Evolutionary conservation across 2,329 filamentous ascomycete genomes (phyloP).

Genomic region (Fusarium algeriense): DNA sequence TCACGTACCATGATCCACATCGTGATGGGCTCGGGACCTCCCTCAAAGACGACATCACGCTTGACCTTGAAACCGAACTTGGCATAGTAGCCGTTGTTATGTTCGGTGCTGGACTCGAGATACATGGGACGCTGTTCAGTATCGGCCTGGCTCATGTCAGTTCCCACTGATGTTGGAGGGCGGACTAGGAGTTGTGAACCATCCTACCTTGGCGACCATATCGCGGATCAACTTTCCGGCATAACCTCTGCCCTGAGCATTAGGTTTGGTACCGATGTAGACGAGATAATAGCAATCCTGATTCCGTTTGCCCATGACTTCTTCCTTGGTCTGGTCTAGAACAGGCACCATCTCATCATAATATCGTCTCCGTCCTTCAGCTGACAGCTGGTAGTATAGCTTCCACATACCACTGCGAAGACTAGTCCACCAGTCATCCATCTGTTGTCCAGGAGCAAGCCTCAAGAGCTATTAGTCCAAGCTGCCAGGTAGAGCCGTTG

Average conservation of each 20-base stretch:
- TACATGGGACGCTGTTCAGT: constrained; percentile 76
- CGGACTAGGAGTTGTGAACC: neutral
- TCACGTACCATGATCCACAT: constrained; percentile 88
- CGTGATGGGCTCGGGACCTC: constrained; percentile 69
- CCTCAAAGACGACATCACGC: constrained; percentile 72
- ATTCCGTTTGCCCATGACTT: constrained; percentile 75
- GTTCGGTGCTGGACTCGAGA: constrained; percentile 79
- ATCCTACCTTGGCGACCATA: constrained; percentile 71
- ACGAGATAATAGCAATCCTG: constrained; percentile 83
- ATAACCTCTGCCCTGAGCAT: constrained; percentile 78
- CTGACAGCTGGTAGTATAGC: constrained; percentile 78
- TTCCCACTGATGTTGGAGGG: neutral
- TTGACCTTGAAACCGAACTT: constrained; percentile 79
- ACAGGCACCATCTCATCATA: constrained; percentile 82
- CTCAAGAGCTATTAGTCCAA: constrained; percentile 55
- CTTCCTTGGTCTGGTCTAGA: constrained; percentile 77
- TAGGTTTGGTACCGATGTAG: constrained; percentile 82
- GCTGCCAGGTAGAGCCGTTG: neutral
- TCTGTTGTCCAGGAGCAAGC: constrained; percentile 80
- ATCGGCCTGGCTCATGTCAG: constrained; percentile 69
- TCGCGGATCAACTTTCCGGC: constrained; percentile 77
- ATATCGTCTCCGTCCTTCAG: constrained; percentile 79
- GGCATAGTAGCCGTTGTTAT: constrained; percentile 78
- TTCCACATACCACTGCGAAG: constrained; percentile 83
- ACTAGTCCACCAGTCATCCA: constrained; percentile 79